These are phyloP conservation scores for Elaeis guineensis DNA, from an alignment of 176 grass and related monocot genomes.

Conservation along the genomic window DNA sequence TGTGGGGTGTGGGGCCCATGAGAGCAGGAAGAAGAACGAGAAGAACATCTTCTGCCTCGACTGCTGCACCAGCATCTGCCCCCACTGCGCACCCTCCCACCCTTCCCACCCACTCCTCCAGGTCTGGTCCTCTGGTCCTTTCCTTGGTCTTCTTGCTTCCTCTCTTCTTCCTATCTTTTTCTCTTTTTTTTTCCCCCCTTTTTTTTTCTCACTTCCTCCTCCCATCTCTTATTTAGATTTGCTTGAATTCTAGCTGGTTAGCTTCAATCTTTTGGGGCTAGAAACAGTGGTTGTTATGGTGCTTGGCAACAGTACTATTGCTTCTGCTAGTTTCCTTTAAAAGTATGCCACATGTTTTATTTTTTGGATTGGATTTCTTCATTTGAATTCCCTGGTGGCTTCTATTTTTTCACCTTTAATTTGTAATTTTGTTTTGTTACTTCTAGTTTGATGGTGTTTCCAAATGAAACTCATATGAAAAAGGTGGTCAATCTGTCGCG, in stretches of 20 bases:
- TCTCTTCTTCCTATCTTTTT: neutral
- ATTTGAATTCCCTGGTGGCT: too few relatives aligned
- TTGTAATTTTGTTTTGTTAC: too few relatives aligned
- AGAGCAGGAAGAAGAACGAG: conserved; percentile 81
- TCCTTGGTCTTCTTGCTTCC: neutral
- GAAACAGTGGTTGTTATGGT: neutral
- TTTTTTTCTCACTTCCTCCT: neutral
- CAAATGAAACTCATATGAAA: too few relatives aligned
- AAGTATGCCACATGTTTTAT: too few relatives aligned
- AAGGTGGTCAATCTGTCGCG: too few relatives aligned
- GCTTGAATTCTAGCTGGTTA: too few relatives aligned
- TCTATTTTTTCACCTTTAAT: too few relatives aligned
- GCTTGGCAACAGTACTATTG: too few relatives aligned
- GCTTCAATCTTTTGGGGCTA: neutral
- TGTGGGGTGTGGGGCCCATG: conserved; percentile 54
- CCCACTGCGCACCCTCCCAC: conserved; percentile 62
- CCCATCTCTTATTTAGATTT: neutral
- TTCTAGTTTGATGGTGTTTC: too few relatives aligned
- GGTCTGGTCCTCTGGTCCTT: conserved; percentile 11
- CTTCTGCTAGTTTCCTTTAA: too few relatives aligned
- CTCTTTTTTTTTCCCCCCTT: neutral
- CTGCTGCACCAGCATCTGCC: conserved; percentile 86
- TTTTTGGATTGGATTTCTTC: too few relatives aligned
- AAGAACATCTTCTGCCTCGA: conserved; percentile 98
- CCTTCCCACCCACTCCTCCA: conserved; percentile 68